These are phyloP conservation scores for Aegle marmelos DNA, from an alignment of 345 rosid genomes.

Conservation along the genomic window DNA sequence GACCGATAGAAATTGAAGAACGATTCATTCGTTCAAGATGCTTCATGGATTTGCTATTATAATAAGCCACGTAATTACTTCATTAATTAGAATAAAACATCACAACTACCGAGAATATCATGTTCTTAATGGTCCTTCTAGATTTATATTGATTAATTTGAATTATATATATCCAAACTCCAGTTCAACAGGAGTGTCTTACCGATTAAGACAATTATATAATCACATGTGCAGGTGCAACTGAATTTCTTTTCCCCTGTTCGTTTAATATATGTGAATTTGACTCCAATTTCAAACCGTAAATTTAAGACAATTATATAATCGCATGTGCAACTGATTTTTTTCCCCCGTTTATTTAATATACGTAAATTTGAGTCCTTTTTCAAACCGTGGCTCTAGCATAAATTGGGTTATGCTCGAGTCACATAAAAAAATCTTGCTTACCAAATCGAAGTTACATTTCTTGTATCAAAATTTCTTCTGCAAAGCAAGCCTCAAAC, in stretches of 20 bases:
- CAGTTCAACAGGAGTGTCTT: too few relatives aligned
- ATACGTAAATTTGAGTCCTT: too few relatives aligned
- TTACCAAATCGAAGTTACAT: not conserved
- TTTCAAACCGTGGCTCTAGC: not conserved
- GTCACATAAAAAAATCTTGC: not conserved
- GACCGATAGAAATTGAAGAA: not conserved
- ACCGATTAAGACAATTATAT: too few relatives aligned
- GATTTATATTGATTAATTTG: not conserved
- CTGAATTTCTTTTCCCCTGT: too few relatives aligned
- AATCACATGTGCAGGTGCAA: too few relatives aligned
- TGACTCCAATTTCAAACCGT: not conserved
- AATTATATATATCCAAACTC: too few relatives aligned
- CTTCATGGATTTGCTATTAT: not conserved
- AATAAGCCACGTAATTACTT: not conserved
- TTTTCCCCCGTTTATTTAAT: too few relatives aligned
- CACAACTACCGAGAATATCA: slow-evolving; percentile 13
- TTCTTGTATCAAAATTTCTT: not conserved
- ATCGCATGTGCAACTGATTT: too few relatives aligned
- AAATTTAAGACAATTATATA: too few relatives aligned
- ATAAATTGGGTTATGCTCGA: not conserved
- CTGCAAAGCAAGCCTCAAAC: too few relatives aligned
- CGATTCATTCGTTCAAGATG: not conserved
- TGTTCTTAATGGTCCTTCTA: not conserved
- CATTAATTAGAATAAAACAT: slow-evolving; percentile 23
- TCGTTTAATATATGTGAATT: too few relatives aligned